phyloP scores from a whole-genome alignment of 2,329 filamentous ascomycete genomes.

The Penicillium hesseltinei region DNA sequence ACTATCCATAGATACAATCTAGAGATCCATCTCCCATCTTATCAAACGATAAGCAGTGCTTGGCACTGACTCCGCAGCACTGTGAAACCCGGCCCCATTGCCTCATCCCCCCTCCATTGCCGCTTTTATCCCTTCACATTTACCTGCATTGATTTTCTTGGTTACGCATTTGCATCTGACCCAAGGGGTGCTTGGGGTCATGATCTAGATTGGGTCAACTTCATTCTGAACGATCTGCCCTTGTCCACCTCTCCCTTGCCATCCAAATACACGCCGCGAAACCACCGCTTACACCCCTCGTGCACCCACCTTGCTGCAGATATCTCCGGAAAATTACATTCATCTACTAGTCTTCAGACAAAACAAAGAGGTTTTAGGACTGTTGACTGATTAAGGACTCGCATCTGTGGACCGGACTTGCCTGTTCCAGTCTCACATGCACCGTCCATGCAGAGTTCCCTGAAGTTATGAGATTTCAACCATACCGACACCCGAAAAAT shows the following conservation, averaged over 20 bases:
- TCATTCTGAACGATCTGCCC: not conserved
- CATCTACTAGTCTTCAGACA: not conserved
- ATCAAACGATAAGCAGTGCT: conserved; percentile 25
- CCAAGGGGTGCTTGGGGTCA: conserved; percentile 1
- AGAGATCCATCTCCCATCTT: conserved; percentile 12
- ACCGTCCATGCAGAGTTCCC: conserved; percentile 16
- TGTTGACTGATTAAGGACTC: not conserved
- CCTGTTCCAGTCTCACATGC: conserved; percentile 10
- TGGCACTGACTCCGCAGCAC: conserved; percentile 23
- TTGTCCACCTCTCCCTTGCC: conserved; percentile 3
- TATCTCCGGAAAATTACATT: not conserved
- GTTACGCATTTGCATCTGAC: conserved; percentile 4
- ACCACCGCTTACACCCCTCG: conserved; percentile 6
- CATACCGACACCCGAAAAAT: conserved; percentile 13
- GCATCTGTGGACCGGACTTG: conserved; percentile 7
- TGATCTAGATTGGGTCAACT: conserved; percentile 6
- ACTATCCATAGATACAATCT: not conserved
- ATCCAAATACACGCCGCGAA: not conserved
- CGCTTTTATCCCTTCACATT: conserved; percentile 16
- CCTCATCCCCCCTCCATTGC: conserved; percentile 25
- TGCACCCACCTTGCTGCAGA: not conserved
- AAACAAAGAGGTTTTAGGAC: not conserved
- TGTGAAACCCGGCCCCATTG: conserved; percentile 22
- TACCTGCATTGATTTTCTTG: conserved; percentile 11
- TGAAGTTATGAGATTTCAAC: conserved; percentile 23